phyloP scores from a whole-genome alignment of 2,329 filamentous ascomycete genomes.

The Aulographum hederae region DNA sequence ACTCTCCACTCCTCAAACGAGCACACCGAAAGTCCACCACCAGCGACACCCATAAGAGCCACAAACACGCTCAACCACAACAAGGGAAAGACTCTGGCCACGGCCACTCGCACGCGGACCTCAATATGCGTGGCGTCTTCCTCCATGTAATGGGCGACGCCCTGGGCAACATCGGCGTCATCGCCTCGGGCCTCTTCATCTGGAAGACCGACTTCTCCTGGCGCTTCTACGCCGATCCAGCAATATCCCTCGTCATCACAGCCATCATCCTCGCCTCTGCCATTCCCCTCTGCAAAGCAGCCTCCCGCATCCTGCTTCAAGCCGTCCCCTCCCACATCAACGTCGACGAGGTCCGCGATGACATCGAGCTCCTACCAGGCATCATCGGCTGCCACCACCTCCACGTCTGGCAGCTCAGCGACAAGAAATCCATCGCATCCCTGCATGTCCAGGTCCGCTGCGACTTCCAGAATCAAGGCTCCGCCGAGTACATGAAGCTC shows the following conservation, averaged over 20 bases:
- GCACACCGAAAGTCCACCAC: constrained; percentile 14
- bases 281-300: constrained; percentile 61
- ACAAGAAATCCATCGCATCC: constrained; percentile 83
- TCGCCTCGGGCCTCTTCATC: constrained; percentile 68
- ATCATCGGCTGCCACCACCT: constrained; percentile 87
- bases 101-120: no score
- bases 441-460: constrained; percentile 88
- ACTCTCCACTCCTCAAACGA: constrained; percentile 17
- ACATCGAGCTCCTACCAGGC: constrained; percentile 70
- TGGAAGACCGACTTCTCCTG: constrained; percentile 73
- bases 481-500: constrained; percentile 65
- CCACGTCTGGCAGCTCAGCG: constrained; percentile 93
- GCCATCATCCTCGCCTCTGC: constrained; percentile 54
- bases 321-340: constrained; percentile 80
- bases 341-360: constrained; percentile 77
- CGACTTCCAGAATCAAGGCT: constrained; percentile 65
- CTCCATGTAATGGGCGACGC: constrained; percentile 62
- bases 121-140: constrained; percentile 52
- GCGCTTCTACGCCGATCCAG: constrained; percentile 76
- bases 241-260: constrained; percentile 87
- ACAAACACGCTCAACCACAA: constrained; percentile 11
- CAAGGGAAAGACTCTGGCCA: constrained; percentile 10
- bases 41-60: constrained; percentile 13
- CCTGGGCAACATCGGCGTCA: constrained; percentile 73
- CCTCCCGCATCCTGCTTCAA: constrained; percentile 78